Conservation (phyloP, 306 rosid genomes). For the Cucumis sativus region Cucumber_9930_V3 NC_026656.2:12786501-12787000, state of each 20-base stretch:
- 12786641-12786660: not conserved
- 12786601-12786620: not conserved
- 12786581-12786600: not conserved
- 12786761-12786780: not conserved
- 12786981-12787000: not conserved
- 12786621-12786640: not conserved
- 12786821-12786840: not conserved
- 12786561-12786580: not conserved
- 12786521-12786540: not conserved
- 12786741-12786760: not conserved
- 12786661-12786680: not conserved
- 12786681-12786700: not conserved
- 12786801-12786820: not conserved
- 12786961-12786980: not conserved
- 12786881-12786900: not conserved
- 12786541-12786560: not conserved
- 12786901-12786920: not conserved
- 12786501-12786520: no score
- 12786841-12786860: conserved; percentile 2
- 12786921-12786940: not conserved
- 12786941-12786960: not conserved
- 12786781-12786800: no score
- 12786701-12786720: not conserved
- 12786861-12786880: not conserved
- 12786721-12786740: not conserved